Base-by-base conservation (phyloP, 495 filamentous ascomycete genomes). In the Lasiosphaeria miniovina region DNA sequence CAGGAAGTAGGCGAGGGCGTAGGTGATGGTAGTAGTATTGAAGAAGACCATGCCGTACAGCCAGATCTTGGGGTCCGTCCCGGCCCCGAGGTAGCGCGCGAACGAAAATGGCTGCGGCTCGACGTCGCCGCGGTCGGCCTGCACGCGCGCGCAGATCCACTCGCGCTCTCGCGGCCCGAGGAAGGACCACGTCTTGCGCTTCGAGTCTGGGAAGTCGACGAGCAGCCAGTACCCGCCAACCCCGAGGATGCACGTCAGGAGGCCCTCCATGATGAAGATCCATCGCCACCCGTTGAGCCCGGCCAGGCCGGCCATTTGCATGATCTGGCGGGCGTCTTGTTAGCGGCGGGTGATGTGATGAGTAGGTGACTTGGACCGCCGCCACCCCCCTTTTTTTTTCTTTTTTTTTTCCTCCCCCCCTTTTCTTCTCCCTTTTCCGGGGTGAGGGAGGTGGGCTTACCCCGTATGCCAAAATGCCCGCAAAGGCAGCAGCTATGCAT, bases 1-100 rank as follows among this genome's bases (percentile, higher is more conserved):
- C 14, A 89, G 70, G 74, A 88, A 88, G 73, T 86, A 88, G 41
- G 84, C 83, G 43, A 88, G 83, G 11, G 85, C 80, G 65, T 88
- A 87, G 31, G 82, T 77, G 59, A 82, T 76, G 15, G 84, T 86
- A 6, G 84, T 85, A 24, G 77, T 74, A 68, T 75, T 80, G 70
- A 83, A 81, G 73, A 84, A 85, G 59, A 85, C 77, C 68, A 83
- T 64, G 24, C 77, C 83, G 61, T 84, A 87, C 1, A 68, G 80
- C 84, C 85, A 88, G 52, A 88, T 80, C 71, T 88, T 87, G 51
- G 69, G 61, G 67, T 89, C 84, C 0, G 65, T 24, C 0, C 71
- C 80, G 0, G 78, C 74, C 7, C 63, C 54, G 9, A 87, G 66
- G 72, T 84, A 88, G 38, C 71, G 71, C 48, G 65, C 66, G 2